phyloP scores from a whole-genome alignment of 2,329 filamentous ascomycete species.

The Pyrenophora teres region DNA sequence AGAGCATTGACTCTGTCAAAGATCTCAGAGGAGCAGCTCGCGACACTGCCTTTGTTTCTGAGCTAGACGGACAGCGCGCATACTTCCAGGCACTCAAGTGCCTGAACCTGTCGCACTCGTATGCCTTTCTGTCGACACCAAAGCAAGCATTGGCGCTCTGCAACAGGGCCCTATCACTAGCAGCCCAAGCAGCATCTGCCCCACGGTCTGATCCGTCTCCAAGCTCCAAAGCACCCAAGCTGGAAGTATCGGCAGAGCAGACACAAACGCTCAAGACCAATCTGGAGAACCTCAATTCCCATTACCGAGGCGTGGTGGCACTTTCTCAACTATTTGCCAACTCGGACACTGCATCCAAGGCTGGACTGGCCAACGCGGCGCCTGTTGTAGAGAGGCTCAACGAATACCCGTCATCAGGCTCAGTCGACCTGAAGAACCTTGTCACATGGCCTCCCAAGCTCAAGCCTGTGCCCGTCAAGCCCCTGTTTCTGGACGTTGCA shows the following conservation, averaged over 20 bases:
- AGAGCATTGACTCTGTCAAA: conserved; percentile 87
- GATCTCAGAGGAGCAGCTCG: conserved; percentile 89
- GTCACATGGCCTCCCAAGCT: conserved; percentile 87
- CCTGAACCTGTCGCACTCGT: conserved; percentile 82
- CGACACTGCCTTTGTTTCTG: conserved; percentile 74
- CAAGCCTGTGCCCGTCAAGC: conserved; percentile 85
- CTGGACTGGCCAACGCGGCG: conserved; percentile 49
- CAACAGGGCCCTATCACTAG: conserved; percentile 70
- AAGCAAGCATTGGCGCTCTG: conserved; percentile 86
- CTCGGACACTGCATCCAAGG: conserved; percentile 54
- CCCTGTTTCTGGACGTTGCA: conserved; percentile 91
- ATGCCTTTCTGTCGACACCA: conserved; percentile 72
- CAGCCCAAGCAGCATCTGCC: conserved; percentile 55
- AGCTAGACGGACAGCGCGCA: conserved; percentile 75
- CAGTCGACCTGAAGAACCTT: conserved; percentile 75
- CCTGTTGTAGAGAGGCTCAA: conserved; percentile 76
- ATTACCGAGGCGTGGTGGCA: conserved; percentile 83
- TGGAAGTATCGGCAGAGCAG: conserved; percentile 68
- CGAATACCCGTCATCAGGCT: conserved; percentile 70
- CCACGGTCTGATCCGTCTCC: conserved; percentile 40
- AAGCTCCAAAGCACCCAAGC: conserved; percentile 61
- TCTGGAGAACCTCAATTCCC: conserved; percentile 73
- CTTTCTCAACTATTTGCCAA: conserved; percentile 68
- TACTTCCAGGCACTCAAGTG: conserved; percentile 93
- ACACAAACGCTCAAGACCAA: conserved; percentile 63